These are phyloP conservation scores for Coemansia sp. DNA, from an alignment of 192 early-diverging fungal species.

Conservation along the genomic window DNA sequence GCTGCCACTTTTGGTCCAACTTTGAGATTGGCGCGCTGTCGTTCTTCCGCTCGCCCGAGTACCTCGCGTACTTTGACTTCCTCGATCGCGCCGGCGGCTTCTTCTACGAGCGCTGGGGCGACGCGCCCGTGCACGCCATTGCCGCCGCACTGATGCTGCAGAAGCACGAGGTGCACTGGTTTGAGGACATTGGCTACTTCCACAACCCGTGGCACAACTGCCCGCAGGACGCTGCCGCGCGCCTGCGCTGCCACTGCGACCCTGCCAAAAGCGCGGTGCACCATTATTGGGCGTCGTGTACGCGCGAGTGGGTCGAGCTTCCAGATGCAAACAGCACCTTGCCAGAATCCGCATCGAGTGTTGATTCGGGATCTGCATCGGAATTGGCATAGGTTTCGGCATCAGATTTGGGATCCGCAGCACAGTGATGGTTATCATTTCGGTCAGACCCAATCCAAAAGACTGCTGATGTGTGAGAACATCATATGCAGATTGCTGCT, in stretches of 20 bases:
- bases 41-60: slow-evolving; percentile 67
- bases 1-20: slow-evolving; percentile 88
- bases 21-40: slow-evolving; percentile 80
- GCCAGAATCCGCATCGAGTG: neutral
- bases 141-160: slow-evolving; percentile 57
- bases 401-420: neutral
- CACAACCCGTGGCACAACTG: slow-evolving; percentile 57
- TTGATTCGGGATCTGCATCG: no score
- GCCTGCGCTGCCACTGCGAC: slow-evolving; percentile 49
- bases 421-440: neutral
- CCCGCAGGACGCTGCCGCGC: slow-evolving; percentile 28
- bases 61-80: slow-evolving; percentile 66
- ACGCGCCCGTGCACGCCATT: slow-evolving; percentile 71
- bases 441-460: neutral
- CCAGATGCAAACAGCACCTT: neutral
- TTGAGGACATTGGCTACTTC: slow-evolving; percentile 70
- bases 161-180: slow-evolving; percentile 63
- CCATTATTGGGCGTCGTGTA: slow-evolving; percentile 51
- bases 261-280: slow-evolving; percentile 43
- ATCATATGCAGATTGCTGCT: neutral
- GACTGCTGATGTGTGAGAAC: neutral
- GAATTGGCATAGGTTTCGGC: neutral
- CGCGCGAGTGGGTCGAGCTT: slow-evolving; percentile 31
- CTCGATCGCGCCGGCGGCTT: slow-evolving; percentile 78
- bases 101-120: slow-evolving; percentile 80